Evolutionary conservation across 495 filamentous ascomycete genomes (phyloP), one percentile per base, ranked within the genome.

Genomic region (Pyronema domesticum): DNA sequence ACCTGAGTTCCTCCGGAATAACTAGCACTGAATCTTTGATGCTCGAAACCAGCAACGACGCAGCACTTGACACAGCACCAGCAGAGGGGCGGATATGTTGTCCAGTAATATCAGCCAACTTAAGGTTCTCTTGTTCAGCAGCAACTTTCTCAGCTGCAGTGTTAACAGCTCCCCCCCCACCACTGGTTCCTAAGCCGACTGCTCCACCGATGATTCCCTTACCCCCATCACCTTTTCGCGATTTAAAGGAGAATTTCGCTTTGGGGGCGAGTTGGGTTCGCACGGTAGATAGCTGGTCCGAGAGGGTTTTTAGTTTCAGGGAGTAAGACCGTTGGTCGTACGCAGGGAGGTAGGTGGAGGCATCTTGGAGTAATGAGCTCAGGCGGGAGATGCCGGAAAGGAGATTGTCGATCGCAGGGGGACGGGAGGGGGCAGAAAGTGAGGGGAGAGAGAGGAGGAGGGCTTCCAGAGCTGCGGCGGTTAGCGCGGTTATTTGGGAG

Each of bases 281-380:
- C 11, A 71, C 74, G 46, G 76, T 72, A 34, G 76, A 71, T 17
- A 89, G 68, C 57, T 80, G 80, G 46, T 82, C 78, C 30, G 76
- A 75, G 14, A 89, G 70, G 0, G 72, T 73, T 71, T 83, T 83
- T 62, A 87, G 77, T 53, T 80, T 75, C 78, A 84, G 80, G 35
- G 76, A 72, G 63, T 85, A 88, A 15, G 79, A 78, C 56, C 83
- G 73, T 63, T 86, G 84, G 55, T 89, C 85, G 60, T 86, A 85
- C 3, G 82, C 76, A 6, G 85, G 82, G 23, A 88, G 73, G 54
- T 79, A 81, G 56, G 72, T 74, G 1, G 79, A 75, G 6, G 79
- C 75, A 69, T 84, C 80, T 58, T 79, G 79, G 61, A 87, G 76
- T 53, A 82, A 76, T 55, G 77, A 74, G 0, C 81, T 82, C 13